These are phyloP conservation scores for Eucalyptus virginea DNA, from an alignment of 345 rosid genomes.

Conservation along the genomic window DNA sequence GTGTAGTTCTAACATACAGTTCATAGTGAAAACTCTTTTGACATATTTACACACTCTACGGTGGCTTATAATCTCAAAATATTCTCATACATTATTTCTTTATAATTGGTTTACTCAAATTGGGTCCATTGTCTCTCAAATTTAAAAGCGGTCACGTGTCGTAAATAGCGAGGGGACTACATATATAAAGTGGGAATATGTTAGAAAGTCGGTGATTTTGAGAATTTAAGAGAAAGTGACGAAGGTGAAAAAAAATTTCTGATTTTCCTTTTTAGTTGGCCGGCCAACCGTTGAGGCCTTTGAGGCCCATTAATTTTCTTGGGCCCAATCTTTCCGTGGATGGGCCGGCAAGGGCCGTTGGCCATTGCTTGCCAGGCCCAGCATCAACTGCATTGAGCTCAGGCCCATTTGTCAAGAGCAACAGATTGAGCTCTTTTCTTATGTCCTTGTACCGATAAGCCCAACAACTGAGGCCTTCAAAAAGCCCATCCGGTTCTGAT, in stretches of 20 bases:
- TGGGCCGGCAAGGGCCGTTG: not conserved
- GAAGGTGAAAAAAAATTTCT: not conserved
- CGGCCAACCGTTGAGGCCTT: not conserved
- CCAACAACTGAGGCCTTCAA: not conserved
- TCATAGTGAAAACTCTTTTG: not conserved
- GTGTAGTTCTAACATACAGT: rapidly evolving
- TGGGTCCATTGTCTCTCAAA: not conserved
- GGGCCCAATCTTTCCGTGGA: rapidly evolving
- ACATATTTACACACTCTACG: rapidly evolving
- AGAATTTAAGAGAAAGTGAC: not conserved
- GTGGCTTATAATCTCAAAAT: not conserved
- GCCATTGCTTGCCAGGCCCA: not conserved
- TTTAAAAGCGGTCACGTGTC: rapidly evolving
- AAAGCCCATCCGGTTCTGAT: not conserved
- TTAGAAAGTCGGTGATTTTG: not conserved
- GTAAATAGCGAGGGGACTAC: not conserved
- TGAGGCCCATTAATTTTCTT: not conserved
- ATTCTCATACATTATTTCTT: not conserved
- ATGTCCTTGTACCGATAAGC: not conserved
- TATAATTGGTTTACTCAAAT: not conserved
- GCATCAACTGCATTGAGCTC: not conserved
- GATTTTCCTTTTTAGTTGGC: not conserved
- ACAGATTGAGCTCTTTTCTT: not conserved
- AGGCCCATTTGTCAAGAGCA: not conserved
- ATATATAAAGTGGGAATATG: not conserved